Conservation (phyloP, 1,284 basidiomycete species). For the Tilletia caries region DNA sequence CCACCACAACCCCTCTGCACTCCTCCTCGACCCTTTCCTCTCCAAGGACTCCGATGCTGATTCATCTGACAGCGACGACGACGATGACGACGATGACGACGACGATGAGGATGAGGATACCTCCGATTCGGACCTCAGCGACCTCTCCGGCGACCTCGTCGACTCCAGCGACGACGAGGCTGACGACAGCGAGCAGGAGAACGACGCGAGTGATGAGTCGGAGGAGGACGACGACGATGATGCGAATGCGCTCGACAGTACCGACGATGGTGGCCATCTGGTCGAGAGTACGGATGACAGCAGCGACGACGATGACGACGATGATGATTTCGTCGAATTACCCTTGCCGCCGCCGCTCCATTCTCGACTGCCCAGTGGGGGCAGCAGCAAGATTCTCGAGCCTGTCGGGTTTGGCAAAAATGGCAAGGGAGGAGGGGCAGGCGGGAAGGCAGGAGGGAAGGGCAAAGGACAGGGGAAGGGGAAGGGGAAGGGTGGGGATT, state of each 20-base stretch:
- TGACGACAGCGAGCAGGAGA: conserved; percentile 10
- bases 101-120: background rate
- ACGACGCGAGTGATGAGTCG: conserved; percentile 21
- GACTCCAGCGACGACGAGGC: conserved; percentile 15
- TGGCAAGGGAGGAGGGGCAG: too few species aligned
- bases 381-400: background rate
- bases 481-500: conserved; percentile 22
- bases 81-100: too few species aligned
- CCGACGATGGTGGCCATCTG: conserved; percentile 28
- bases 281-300: conserved; percentile 19
- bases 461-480: conserved; percentile 31
- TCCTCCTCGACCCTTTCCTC: conserved; percentile 2
- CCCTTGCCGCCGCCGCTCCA: background rate
- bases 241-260: conserved; percentile 22
- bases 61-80: conserved; percentile 14
- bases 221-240: conserved; percentile 24
- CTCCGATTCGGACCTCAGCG: background rate
- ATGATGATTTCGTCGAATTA: conserved; percentile 19
- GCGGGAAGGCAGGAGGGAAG: conserved; percentile 19
- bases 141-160: background rate
- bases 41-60: conserved; percentile 26
- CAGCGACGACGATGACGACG: conserved; percentile 23
- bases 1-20: too few species aligned
- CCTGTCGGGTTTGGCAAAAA: too few species aligned
- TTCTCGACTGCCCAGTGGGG: conserved; percentile 6